A percentile compares a stretch with the other conserved stretches of the same genome.
phyloP scores from a whole-genome alignment of 257 asterid genomes.

The Nicotiana paniculata region DNA sequence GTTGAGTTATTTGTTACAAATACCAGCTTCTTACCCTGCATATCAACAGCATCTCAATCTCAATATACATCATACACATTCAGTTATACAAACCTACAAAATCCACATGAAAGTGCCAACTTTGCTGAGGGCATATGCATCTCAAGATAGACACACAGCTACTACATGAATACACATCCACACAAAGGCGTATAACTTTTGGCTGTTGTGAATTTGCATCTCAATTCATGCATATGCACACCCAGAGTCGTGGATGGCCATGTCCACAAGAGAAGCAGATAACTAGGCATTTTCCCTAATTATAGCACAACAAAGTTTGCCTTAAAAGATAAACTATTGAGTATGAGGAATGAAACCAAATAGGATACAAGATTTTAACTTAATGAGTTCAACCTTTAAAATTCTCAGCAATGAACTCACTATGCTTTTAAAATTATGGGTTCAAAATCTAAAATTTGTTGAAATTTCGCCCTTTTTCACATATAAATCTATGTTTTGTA shows the following conservation, averaged over 20 bases:
- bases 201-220: neutral
- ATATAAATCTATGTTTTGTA: no score
- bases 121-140: neutral
- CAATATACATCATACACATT: neutral
- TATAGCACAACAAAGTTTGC: neutral
- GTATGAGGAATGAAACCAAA: neutral
- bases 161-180: neutral
- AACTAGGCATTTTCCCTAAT: neutral
- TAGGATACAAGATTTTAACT: no score
- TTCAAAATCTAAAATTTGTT: no score
- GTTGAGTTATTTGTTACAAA: conserved; percentile 94
- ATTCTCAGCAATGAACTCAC: no score
- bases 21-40: conserved; percentile 78
- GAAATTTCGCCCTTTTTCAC: no score
- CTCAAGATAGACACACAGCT: neutral
- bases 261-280: neutral
- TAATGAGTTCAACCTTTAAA: no score
- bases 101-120: neutral
- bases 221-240: neutral
- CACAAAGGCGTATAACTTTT: neutral
- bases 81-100: neutral
- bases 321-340: neutral
- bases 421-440: no score
- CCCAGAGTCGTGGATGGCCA: neutral
- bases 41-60: neutral